A percentile compares a stretch with the other conserved stretches of the same genome.
phyloP scores from a whole-genome alignment of 2,329 filamentous ascomycete species.

The Emergomyces orientalis region DNA sequence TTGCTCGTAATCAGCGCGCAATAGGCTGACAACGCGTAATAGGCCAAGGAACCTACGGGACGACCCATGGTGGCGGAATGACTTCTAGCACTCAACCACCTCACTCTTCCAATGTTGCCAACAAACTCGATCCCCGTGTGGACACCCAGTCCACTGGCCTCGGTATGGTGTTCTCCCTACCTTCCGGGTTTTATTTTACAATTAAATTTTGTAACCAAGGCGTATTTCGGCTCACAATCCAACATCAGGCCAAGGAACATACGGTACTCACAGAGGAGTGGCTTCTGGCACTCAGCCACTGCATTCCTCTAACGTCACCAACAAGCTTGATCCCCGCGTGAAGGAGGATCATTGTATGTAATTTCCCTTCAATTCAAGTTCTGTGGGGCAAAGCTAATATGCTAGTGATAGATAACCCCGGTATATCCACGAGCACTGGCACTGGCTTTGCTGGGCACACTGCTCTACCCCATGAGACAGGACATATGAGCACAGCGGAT shows the following conservation, averaged over 20 bases:
- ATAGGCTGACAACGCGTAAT: no score
- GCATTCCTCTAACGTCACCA: conserved; percentile 31
- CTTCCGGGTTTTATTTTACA: no score
- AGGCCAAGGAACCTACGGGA: conserved; percentile 9
- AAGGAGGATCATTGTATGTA: conserved; percentile 20
- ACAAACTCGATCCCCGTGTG: conserved; percentile 12
- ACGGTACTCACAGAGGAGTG: background rate
- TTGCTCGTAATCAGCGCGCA: no score
- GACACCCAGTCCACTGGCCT: conserved; percentile 4
- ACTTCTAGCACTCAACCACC: background rate
- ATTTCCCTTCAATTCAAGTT: background rate
- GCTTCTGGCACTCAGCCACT: conserved; percentile 18
- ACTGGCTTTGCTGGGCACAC: background rate
- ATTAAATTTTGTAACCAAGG: no score
- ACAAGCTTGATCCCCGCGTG: conserved; percentile 33
- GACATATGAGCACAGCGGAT: background rate
- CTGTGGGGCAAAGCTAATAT: background rate
- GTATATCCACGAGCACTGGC: background rate
- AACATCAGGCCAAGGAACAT: conserved; percentile 9
- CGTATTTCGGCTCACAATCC: no score
- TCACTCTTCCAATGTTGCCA: conserved; percentile 16
- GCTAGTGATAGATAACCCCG: background rate
- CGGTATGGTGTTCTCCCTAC: background rate
- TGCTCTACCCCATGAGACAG: background rate
- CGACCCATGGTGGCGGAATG: background rate